Evolutionary conservation across 2,329 filamentous ascomycete species (phyloP), one percentile per base, ranked within the genome.

Genomic region (Trichoderma endophyticum): DNA sequence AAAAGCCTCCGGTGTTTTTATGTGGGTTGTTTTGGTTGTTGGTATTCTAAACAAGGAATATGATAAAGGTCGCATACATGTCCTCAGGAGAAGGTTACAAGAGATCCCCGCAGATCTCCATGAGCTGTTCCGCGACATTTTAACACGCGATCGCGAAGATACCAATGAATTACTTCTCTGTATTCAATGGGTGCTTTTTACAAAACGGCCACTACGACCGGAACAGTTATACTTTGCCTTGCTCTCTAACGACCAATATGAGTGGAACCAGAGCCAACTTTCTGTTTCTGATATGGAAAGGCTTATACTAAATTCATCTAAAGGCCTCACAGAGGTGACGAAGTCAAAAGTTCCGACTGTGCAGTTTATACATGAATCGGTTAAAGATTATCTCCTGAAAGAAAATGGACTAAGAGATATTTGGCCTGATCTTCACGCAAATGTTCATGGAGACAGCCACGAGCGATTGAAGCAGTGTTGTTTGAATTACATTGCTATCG

Each of bases 131-230:
- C 80, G 79, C 3, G 79, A 86, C 18, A 86, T 90, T 0, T 70
- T 90, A 2, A 82, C 72, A 0, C 81, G 86, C 14, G 87, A 91
- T 66, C n/a, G 67, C 0, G 28, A 80, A 0, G 80, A 86, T 6
- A 77, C 78, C 56, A 77, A 84, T 0, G 77, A 81, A 0, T 73
- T 89, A 0, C 70, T 82, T 0, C 73, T 87, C 0, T 88, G 84
- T 39, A 73, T 90, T 0, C 82, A 73, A 21, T 90, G 85, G 85
- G 79, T 91, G 0, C 79, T 90, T 0, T 89, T 83, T 26, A 80
- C 88, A 0, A 79, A 76, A 7, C 73, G 78, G 0, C 84, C 87
- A 0, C 68, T 90, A 0, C 79, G 57, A 0, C 83, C 79, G 0
- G 74, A 81, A 1, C 82, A 90, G 72, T 79, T 87, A 0, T 87